Evolutionary conservation across 2,329 filamentous ascomycete species (phyloP).

Genomic region (Cladosporium sp.): DNA sequence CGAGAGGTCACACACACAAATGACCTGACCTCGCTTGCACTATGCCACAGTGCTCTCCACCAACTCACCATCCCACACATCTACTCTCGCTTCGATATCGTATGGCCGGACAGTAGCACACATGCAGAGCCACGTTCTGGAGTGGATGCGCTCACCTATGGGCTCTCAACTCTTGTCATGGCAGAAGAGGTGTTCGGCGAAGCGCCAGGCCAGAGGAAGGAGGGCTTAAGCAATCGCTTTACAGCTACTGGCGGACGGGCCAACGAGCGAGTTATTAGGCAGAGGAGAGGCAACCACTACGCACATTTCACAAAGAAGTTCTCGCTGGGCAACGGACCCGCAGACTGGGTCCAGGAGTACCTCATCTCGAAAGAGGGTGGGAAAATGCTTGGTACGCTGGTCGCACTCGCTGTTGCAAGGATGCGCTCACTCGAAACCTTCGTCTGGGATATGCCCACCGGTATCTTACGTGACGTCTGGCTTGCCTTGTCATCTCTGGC

Average conservation of each 20-base stretch:
- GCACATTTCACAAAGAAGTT: constrained; percentile 77
- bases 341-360: constrained; percentile 76
- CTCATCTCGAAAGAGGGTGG: constrained; percentile 77
- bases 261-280: constrained; percentile 29
- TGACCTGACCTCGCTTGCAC: constrained; percentile 71
- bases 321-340: constrained; percentile 75
- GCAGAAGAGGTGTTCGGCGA: constrained; percentile 60
- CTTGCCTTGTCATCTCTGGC: constrained; percentile 69
- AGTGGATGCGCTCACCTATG: constrained; percentile 79
- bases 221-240: constrained; percentile 26
- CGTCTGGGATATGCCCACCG: constrained; percentile 86
- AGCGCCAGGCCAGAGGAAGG: constrained; percentile 39
- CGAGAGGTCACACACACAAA: constrained; percentile 79
- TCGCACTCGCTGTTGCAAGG: constrained; percentile 71
- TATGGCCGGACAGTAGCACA: constrained; percentile 72
- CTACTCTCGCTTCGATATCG: constrained; percentile 81
- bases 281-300: constrained; percentile 67
- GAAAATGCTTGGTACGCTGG: constrained; percentile 82
- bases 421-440: constrained; percentile 81
- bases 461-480: constrained; percentile 76
- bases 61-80: constrained; percentile 71
- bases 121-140: constrained; percentile 63
- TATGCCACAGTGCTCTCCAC: constrained; percentile 75
- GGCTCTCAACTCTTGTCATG: constrained; percentile 73
- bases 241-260: constrained; percentile 20